Conservation (phyloP, 208 protist species). For the Trypanosomatidae sp. region DNA sequence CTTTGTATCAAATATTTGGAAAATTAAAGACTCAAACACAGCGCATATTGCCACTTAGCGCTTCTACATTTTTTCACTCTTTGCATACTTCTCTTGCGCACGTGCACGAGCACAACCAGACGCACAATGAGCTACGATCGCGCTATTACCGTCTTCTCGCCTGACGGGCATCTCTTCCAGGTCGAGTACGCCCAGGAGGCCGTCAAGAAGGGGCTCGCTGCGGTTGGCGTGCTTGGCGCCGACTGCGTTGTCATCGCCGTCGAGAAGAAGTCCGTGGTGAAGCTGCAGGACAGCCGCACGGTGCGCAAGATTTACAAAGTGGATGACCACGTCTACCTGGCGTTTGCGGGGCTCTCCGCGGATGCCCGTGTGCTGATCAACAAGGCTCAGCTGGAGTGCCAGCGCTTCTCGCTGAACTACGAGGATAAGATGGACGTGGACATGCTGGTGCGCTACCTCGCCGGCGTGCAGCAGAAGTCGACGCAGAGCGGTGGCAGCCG, state of each 20-base stretch:
- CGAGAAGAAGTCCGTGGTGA: conserved; percentile 98
- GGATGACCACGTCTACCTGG: conserved; percentile 98
- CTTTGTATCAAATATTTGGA: no score
- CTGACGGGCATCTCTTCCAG: conserved; percentile 99
- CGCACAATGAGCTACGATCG: conserved; percentile 96
- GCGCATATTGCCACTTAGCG: no score
- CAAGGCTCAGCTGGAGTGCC: conserved; percentile 98
- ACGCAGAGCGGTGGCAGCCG: conserved; percentile 98
- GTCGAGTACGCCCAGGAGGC: conserved; percentile 99
- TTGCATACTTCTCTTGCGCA: neutral
- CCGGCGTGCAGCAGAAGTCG: conserved; percentile 98
- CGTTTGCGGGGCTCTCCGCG: conserved; percentile 98
- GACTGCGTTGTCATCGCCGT: conserved; percentile 97
- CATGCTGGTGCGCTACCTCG: conserved; percentile 98
- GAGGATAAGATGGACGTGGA: conserved; percentile 98
- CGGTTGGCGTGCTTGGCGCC: conserved; percentile 87
- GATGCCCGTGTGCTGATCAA: conserved; percentile 99
- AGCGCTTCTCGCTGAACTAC: conserved; percentile 98
- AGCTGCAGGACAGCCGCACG: conserved; percentile 99
- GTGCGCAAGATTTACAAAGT: conserved; percentile 99
- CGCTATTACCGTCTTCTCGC: conserved; percentile 99
- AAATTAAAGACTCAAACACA: no score
- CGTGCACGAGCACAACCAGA: neutral
- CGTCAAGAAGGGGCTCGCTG: conserved; percentile 96
- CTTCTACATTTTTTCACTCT: neutral